Conservation (phyloP, 1,284 basidiomycete genomes). For the Chiua sp. region DNA sequence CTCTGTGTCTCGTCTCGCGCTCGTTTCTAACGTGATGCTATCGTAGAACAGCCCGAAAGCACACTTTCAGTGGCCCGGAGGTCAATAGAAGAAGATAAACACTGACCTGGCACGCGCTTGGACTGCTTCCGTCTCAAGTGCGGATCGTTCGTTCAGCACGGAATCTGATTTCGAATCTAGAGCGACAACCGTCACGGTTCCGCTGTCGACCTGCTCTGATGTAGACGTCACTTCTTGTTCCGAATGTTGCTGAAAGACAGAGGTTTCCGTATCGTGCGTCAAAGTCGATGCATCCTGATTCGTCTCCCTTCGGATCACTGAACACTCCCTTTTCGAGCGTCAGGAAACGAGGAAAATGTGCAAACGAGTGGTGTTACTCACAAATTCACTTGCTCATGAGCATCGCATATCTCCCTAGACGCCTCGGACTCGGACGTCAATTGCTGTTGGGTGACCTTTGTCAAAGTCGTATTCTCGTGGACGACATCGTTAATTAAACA, state of each 20-base stretch:
- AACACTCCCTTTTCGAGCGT: conserved; percentile 6
- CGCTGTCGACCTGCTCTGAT: not conserved
- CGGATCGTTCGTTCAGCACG: not conserved
- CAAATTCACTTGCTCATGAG: conserved; percentile 3
- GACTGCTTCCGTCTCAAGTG: not conserved
- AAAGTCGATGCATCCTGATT: not conserved
- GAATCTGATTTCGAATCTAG: not conserved
- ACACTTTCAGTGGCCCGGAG: too few relatives aligned
- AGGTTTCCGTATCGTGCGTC: not conserved
- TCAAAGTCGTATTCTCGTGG: not conserved
- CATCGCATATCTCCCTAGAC: not conserved
- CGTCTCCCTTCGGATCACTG: not conserved
- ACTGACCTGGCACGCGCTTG: not conserved
- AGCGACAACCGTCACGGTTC: not conserved
- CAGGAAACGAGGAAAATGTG: not conserved
- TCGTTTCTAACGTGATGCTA: not conserved
- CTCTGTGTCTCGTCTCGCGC: not conserved
- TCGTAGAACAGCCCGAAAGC: not conserved
- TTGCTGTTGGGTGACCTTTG: not conserved
- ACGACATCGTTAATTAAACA: not conserved
- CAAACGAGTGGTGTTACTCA: not conserved
- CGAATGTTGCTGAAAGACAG: not conserved
- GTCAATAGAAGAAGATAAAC: not conserved
- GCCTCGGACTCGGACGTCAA: not conserved
- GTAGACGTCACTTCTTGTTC: not conserved